Evolutionary conservation across 164 flowering plant genomes (phyloP).

Genomic region (Aristolochia fimbriata): DNA sequence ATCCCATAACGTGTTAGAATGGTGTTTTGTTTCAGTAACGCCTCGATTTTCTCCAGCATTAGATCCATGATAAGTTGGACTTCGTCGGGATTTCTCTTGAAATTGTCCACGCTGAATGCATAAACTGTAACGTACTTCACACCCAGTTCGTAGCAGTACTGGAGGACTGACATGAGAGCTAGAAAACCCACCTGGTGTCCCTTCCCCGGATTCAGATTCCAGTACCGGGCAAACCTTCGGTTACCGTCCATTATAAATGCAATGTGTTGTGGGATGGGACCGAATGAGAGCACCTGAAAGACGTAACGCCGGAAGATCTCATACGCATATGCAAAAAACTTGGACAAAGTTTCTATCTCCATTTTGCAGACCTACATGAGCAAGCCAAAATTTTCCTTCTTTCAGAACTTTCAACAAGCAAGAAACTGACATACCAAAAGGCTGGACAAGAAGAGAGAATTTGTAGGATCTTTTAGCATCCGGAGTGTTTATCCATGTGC

Average conservation of each 20-base stretch:
- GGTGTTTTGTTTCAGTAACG: conserved; percentile 36
- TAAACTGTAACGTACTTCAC: conserved; percentile 58
- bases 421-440: too few relatives aligned
- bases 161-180: conserved; percentile 39
- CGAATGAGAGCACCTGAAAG: conserved; percentile 33
- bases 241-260: conserved; percentile 70
- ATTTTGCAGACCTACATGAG: neutral
- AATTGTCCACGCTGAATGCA: conserved; percentile 85
- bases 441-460: too few relatives aligned
- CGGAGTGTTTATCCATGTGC: too few relatives aligned
- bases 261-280: conserved; percentile 51
- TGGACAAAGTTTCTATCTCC: neutral
- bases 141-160: conserved; percentile 62
- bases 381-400: too few relatives aligned
- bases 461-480: too few relatives aligned
- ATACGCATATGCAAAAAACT: neutral
- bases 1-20: conserved; percentile 47
- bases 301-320: conserved; percentile 19
- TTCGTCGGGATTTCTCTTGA: conserved; percentile 53
- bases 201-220: conserved; percentile 24
- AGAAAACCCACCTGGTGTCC: conserved; percentile 45
- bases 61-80: conserved; percentile 52
- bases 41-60: conserved; percentile 62
- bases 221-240: conserved; percentile 46
- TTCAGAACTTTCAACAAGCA: too few relatives aligned